Percentiles rank a stretch among this genome's conserved stretches.
Conservation (phyloP, 805 yeast genomes). For the Sporopachydermia lactativora region DNA sequence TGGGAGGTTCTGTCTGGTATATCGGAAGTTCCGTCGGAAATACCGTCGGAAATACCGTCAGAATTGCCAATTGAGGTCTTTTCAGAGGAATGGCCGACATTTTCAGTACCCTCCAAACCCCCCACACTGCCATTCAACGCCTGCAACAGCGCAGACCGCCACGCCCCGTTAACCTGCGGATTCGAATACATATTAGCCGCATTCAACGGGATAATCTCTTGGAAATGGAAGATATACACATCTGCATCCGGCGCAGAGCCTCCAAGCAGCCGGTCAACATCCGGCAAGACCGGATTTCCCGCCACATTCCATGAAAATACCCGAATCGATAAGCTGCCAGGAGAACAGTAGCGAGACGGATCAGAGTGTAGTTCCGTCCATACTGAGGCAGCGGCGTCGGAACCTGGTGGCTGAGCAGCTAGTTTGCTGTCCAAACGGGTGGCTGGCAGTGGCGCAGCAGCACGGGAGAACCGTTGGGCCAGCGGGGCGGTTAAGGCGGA, state of each 20-base stretch:
- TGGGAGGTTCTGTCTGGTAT: no score
- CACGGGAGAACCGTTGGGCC: no score
- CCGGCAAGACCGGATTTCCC: constrained; percentile 15
- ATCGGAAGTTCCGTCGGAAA: no score
- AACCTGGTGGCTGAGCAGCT: no score
- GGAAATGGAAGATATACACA: constrained; percentile 30
- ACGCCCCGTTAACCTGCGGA: constrained; percentile 18
- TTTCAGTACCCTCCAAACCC: constrained; percentile 15
- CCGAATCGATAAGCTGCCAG: constrained; percentile 10
- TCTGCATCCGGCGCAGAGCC: constrained; percentile 16
- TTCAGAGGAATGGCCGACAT: no score
- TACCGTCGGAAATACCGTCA: no score
- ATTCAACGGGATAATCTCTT: constrained; percentile 36
- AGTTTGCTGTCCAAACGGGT: no score
- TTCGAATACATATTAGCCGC: constrained; percentile 25
- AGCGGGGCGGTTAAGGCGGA: no score
- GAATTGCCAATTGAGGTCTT: no score
- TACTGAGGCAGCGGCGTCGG: no score
- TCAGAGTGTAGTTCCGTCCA: background rate
- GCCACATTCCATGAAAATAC: constrained; percentile 27
- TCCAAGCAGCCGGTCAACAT: constrained; percentile 11
- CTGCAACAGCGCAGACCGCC: constrained; percentile 19
- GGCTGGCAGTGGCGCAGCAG: no score
- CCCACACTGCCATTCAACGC: constrained; percentile 14
- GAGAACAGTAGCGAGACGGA: background rate